Conservation (phyloP, 2,329 filamentous ascomycete species). For the Fusarium subtropicale region DNA sequence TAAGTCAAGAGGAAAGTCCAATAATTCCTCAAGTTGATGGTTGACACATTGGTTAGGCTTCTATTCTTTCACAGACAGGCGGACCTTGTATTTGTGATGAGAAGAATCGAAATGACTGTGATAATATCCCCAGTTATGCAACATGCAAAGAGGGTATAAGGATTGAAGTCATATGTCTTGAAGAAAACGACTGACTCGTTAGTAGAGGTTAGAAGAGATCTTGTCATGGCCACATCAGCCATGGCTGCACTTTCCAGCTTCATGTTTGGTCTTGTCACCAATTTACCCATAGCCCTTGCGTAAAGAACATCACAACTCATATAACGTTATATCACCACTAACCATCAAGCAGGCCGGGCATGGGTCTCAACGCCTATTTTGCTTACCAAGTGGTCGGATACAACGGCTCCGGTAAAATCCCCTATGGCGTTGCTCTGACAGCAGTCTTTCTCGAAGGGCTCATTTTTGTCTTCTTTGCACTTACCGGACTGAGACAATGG, state of each 20-base stretch:
- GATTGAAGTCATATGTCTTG: rapidly evolving
- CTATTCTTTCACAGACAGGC: slow-evolving; percentile 33
- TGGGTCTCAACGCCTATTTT: slow-evolving; percentile 81
- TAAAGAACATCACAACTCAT: background rate
- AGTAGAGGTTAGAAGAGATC: slow-evolving; percentile 72
- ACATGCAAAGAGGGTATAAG: slow-evolving; percentile 50
- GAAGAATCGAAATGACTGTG: slow-evolving; percentile 52
- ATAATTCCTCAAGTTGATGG: too few species aligned
- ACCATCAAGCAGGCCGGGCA: slow-evolving; percentile 42
- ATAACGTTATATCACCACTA: too few species aligned
- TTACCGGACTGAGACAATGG: slow-evolving; percentile 70
- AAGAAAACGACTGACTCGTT: background rate
- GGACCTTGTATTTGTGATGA: slow-evolving; percentile 33
- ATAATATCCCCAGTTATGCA: slow-evolving; percentile 60
- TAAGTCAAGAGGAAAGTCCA: background rate
- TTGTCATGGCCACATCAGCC: slow-evolving; percentile 82
- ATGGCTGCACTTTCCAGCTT: slow-evolving; percentile 74
- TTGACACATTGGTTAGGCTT: slow-evolving; percentile 13
- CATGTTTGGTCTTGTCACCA: slow-evolving; percentile 34
- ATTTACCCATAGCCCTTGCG: slow-evolving; percentile 38
- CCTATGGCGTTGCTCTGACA: slow-evolving; percentile 78
- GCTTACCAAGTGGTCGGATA: slow-evolving; percentile 72
- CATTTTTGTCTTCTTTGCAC: slow-evolving; percentile 78
- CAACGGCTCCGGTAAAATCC: slow-evolving; percentile 77
- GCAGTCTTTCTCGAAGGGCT: slow-evolving; percentile 86